Conservation (phyloP, 1,139 yeast species). For the Pichia sp. region DNA sequence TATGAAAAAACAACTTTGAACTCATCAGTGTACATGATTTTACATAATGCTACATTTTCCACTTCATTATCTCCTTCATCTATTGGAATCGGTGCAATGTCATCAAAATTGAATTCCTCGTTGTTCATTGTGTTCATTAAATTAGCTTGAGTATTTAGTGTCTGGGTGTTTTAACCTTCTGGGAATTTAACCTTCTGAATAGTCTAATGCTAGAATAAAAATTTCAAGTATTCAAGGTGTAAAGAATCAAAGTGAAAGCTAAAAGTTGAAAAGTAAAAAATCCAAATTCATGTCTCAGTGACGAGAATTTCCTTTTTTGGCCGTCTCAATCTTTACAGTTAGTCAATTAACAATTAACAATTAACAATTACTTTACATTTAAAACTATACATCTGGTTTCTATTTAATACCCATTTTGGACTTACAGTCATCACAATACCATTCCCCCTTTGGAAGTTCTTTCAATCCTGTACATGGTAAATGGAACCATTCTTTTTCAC, state of each 20-base stretch:
- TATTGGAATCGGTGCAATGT: slow-evolving; percentile 13
- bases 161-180: too few species aligned
- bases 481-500: slow-evolving; percentile 96
- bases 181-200: too few species aligned
- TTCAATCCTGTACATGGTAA: slow-evolving; percentile 89
- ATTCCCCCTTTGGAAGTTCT: slow-evolving; percentile 89
- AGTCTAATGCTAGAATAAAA: too few species aligned
- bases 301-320: slow-evolving; percentile 12
- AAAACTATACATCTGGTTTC: background rate
- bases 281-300: background rate
- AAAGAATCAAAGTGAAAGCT: too few species aligned
- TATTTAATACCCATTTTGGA: slow-evolving; percentile 12
- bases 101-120: slow-evolving; percentile 15
- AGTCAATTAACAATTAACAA: background rate
- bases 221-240: too few species aligned
- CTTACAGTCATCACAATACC: slow-evolving; percentile 92
- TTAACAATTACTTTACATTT: background rate
- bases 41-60: slow-evolving; percentile 41
- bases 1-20: slow-evolving; percentile 57
- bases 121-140: slow-evolving; percentile 7
- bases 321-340: slow-evolving; percentile 4
- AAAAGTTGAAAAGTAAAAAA: background rate
- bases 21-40: slow-evolving; percentile 70
- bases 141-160: too few species aligned
- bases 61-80: slow-evolving; percentile 1